Evolutionary conservation across 345 rosid species (phyloP).

Genomic region (Hypericum androsaemum): DNA sequence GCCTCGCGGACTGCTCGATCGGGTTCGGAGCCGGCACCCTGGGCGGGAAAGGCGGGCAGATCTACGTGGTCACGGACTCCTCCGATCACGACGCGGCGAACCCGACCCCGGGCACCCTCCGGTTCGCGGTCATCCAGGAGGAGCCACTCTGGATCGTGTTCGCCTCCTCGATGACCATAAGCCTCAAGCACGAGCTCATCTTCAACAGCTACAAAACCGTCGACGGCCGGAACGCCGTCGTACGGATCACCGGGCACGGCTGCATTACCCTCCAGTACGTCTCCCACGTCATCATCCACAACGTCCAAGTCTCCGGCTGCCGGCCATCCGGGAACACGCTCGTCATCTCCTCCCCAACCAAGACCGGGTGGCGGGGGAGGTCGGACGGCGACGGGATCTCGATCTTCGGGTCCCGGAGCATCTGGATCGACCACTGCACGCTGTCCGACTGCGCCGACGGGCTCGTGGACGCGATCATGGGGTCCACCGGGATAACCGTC

Average conservation of each 20-base stretch:
- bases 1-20: constrained; percentile 20
- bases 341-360: constrained; percentile 10
- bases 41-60: constrained; percentile 18
- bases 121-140: constrained; percentile 18
- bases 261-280: constrained; percentile 17
- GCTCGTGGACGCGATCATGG: constrained; percentile 13
- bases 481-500: constrained; percentile 18
- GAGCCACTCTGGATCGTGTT: constrained; percentile 25
- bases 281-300: constrained; percentile 19
- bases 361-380: constrained; percentile 8
- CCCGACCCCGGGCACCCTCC: constrained; percentile 21
- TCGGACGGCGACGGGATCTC: constrained; percentile 22
- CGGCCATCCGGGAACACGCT: constrained; percentile 8
- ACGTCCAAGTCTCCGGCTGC: constrained; percentile 15
- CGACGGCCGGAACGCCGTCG: constrained; percentile 18
- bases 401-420: constrained; percentile 9
- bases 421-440: constrained; percentile 20
- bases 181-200: constrained; percentile 15
- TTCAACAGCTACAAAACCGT: constrained; percentile 20
- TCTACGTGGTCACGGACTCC: constrained; percentile 18
- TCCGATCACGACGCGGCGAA: constrained; percentile 13
- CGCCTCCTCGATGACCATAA: constrained; percentile 16
- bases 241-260: constrained; percentile 12
- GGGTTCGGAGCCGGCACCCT: constrained; percentile 19
- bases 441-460: constrained; percentile 19